A percentile compares a stretch with the other conserved stretches of the same genome.
These are phyloP conservation scores for Beauveria caledonica DNA, from an alignment of 2,329 filamentous ascomycete species.

Conservation along the genomic window DNA sequence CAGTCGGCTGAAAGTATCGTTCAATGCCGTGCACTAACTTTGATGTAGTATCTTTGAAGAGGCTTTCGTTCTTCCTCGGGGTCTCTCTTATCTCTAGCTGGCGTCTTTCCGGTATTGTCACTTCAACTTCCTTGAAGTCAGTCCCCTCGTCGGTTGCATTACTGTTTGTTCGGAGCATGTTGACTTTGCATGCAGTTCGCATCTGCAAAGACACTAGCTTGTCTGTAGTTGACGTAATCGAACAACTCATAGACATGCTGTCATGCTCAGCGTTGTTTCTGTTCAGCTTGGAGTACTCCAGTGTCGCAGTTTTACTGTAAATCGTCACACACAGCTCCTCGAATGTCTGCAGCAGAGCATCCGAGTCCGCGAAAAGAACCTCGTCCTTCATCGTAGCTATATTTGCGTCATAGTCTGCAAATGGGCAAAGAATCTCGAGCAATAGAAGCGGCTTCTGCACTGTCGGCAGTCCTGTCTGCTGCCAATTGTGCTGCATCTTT, in stretches of 20 bases:
- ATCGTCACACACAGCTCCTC: slow-evolving; percentile 12
- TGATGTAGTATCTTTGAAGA: not conserved
- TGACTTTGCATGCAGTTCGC: slow-evolving; percentile 23
- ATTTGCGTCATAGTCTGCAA: slow-evolving; percentile 61
- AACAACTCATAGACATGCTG: not conserved
- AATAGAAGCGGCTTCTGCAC: slow-evolving; percentile 48
- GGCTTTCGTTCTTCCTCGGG: too few relatives aligned
- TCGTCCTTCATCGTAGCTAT: slow-evolving; percentile 65
- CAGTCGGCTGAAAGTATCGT: slow-evolving; percentile 22
- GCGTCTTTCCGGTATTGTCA: not conserved
- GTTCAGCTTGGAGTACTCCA: not conserved
- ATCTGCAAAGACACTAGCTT: slow-evolving; percentile 16
- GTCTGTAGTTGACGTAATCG: not conserved
- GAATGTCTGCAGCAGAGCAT: slow-evolving; percentile 36
- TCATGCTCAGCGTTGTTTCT: not conserved
- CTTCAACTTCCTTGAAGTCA: slow-evolving; percentile 7
- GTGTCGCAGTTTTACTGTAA: not conserved
- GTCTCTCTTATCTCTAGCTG: not conserved
- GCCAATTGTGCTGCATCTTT: slow-evolving; percentile 17
- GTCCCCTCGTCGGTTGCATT: slow-evolving; percentile 23
- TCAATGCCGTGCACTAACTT: slow-evolving; percentile 18
- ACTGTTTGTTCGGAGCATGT: slow-evolving; percentile 26
- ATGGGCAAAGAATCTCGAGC: slow-evolving; percentile 54
- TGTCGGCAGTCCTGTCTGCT: not conserved
- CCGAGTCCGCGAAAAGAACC: slow-evolving; percentile 56